Evolutionary conservation across 2,329 filamentous ascomycete species (phyloP).

Genomic region (Xylaria sp.): DNA sequence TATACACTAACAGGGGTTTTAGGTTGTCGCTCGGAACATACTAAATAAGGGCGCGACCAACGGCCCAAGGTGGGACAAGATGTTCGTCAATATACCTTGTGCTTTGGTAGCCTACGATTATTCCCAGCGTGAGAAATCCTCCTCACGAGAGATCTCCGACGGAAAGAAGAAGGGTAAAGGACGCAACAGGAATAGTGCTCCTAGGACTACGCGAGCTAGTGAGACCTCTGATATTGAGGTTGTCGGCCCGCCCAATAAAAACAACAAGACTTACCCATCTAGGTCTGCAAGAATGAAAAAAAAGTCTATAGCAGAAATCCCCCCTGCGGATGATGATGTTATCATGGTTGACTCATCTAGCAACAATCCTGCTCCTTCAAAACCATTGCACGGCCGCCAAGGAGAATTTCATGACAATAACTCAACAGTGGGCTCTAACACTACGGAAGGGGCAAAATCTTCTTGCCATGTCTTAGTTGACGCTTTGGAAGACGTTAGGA

Average conservation of each 20-base stretch:
- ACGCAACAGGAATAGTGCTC: conserved; percentile 21
- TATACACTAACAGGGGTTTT: conserved; percentile 14
- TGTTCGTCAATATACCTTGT: background rate
- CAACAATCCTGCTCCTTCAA: conserved; percentile 1
- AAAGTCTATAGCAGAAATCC: conserved; percentile 25
- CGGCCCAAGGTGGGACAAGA: conserved; percentile 7
- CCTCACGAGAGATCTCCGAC: conserved; percentile 29
- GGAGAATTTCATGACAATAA: background rate
- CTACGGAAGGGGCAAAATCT: background rate
- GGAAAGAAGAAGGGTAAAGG: conserved; percentile 28
- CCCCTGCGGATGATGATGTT: conserved; percentile 31
- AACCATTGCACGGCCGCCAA: background rate
- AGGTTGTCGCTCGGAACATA: conserved; percentile 30
- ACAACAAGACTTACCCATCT: conserved; percentile 24
- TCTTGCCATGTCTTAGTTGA: conserved; percentile 29
- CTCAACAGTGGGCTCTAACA: background rate
- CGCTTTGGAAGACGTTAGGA: conserved; percentile 35
- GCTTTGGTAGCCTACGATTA: conserved; percentile 29
- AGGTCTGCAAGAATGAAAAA: conserved; percentile 34
- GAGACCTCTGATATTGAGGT: conserved; percentile 17
- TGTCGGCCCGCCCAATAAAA: conserved; percentile 18
- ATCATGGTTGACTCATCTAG: conserved; percentile 36
- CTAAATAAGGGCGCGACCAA: conserved; percentile 24
- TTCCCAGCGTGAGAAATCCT: conserved; percentile 31
- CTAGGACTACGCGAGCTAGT: conserved; percentile 24